These are phyloP conservation scores for Glomus cerebriforme DNA, from an alignment of 192 early-diverging fungal species.

Conservation along the genomic window DNA sequence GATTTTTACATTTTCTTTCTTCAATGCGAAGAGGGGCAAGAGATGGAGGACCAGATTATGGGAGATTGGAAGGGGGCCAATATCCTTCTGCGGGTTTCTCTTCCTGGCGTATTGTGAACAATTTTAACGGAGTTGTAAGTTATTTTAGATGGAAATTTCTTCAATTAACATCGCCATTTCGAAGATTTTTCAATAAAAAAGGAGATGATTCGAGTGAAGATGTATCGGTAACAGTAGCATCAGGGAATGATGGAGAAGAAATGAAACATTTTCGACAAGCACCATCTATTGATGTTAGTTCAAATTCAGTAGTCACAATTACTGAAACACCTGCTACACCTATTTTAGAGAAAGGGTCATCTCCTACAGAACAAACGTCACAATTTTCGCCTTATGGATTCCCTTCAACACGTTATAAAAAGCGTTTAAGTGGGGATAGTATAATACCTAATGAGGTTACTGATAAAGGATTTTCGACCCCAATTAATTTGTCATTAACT, in stretches of 20 bases:
- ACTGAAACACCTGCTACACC: background rate
- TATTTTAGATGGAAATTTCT: slow-evolving; percentile 9
- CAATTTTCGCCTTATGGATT: background rate
- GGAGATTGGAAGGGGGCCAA: slow-evolving; percentile 26
- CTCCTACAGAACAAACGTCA: slow-evolving; percentile 3
- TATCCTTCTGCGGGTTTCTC: background rate
- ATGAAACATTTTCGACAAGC: background rate
- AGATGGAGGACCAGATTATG: slow-evolving; percentile 25
- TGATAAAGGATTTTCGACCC: slow-evolving; percentile 17
- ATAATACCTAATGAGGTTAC: background rate
- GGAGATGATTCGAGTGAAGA: background rate
- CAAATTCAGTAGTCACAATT: background rate
- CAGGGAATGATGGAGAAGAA: background rate
- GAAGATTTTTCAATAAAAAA: slow-evolving; percentile 9
- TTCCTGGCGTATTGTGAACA: background rate
- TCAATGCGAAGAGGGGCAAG: background rate
- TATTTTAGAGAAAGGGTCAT: background rate
- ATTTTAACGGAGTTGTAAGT: background rate
- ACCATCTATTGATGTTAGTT: background rate
- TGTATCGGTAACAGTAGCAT: background rate
- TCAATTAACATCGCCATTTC: slow-evolving; percentile 9
- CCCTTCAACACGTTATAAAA: background rate
- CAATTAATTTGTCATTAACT: slow-evolving; percentile 3
- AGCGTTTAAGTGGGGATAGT: slow-evolving; percentile 13
- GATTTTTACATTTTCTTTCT: slow-evolving; percentile 9